Evolutionary conservation across 1,139 yeast species (phyloP).

Genomic region (Pichia terricola): DNA sequence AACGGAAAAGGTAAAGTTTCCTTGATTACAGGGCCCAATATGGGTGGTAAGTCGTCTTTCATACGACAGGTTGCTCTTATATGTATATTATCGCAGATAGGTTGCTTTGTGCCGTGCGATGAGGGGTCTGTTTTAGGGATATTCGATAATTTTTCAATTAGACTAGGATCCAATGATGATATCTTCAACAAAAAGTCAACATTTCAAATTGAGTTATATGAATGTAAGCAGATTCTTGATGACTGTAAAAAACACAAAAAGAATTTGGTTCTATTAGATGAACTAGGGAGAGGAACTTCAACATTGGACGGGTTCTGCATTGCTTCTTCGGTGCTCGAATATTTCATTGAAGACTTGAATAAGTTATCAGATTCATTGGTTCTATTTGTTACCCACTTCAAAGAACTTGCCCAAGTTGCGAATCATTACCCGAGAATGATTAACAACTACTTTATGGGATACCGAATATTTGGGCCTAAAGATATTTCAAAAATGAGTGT

Average conservation of each 20-base stretch:
- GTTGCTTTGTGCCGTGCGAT: constrained; percentile 41
- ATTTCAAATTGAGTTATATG: constrained; percentile 66
- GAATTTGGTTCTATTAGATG: constrained; percentile 48
- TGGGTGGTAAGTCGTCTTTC: constrained; percentile 73
- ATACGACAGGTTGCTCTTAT: constrained; percentile 55
- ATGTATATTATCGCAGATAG: constrained; percentile 44
- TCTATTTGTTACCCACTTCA: constrained; percentile 82
- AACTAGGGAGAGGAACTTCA: constrained; percentile 75
- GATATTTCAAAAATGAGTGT: constrained; percentile 27
- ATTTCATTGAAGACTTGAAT: constrained; percentile 36
- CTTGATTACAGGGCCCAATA: constrained; percentile 61
- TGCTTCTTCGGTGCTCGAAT: constrained; percentile 67
- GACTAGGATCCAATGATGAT: constrained; percentile 73
- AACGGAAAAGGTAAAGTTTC: constrained; percentile 37
- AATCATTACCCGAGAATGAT: constrained; percentile 24
- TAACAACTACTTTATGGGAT: constrained; percentile 70
- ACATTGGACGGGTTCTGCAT: constrained; percentile 85
- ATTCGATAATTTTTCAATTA: constrained; percentile 44
- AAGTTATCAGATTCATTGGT: constrained; percentile 39
- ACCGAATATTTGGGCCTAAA: constrained; percentile 14
- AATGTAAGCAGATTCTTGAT: constrained; percentile 48
- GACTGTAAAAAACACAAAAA: constrained; percentile 1
- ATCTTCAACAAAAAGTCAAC: constrained; percentile 62
- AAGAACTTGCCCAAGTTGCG: constrained; percentile 34
- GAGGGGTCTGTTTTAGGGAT: constrained; percentile 35